Base-by-base conservation (phyloP, 2,329 filamentous ascomycete species). In the Sporothrix pallida region DNA sequence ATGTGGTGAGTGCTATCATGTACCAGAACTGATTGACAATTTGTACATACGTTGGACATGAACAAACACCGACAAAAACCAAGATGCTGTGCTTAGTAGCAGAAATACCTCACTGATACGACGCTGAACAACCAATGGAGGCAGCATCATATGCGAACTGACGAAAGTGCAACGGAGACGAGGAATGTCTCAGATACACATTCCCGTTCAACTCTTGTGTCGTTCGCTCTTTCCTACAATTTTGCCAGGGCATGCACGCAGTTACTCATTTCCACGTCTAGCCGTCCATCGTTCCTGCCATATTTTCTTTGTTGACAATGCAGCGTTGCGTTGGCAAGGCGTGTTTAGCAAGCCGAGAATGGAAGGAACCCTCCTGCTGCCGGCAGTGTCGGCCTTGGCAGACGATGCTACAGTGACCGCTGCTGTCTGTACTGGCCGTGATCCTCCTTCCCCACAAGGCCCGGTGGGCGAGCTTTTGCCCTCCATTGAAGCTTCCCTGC, bases 221-320 rank as follows among this genome's bases (percentile, higher is more conserved):
- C 48, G 48, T 56, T 12, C n/a, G 54, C 54, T 17, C 60, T 44
- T 20, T 63, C 17, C 17, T 15, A 12, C 4, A 31, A 26, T 20
- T 20, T n/a, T 63, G 31, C n/a, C 7, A 17, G n/a, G 31, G 26
- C 7, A 63, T 37, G 60, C n/a, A 17, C n/a, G 62, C 7, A 46
- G 8, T 23, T 48, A 20, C 62, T 13, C 20, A 48, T 26, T 48
- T 20, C 2, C 8, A 42, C 15, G 26, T 15, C 2, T 20, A 15
- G 42, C n/a, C 6, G 62, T 48, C 62, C 62, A 67, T 48, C n/a
- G 62, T 13, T 48, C 42, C n/a, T 48, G 62, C 62, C 20, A 2
- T 12, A 17, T 23, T n/a, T 15, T 44, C 62, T 48, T 67, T 48
- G 62, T 67, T 67, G 20, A 67, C 62, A 67, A 46, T 44, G 20